Evolutionary conservation across 352 stramenopile species (phyloP).

Genomic region (Phytophthora sansomeana): DNA sequence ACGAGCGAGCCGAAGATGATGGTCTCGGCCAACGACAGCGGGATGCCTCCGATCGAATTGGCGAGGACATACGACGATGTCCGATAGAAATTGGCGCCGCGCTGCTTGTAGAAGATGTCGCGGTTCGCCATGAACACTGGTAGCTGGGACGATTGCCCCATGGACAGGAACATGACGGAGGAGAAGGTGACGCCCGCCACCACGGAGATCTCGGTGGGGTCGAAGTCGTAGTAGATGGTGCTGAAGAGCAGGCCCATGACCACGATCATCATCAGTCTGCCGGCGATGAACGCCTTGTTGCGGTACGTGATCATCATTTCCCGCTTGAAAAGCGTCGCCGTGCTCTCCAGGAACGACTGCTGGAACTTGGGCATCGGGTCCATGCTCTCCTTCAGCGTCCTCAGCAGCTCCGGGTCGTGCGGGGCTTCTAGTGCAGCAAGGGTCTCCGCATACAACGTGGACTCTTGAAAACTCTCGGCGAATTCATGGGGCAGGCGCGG

Average conservation of each 20-base stretch:
- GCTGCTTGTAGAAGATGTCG: slow-evolving; percentile 86
- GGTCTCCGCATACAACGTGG: slow-evolving; percentile 37
- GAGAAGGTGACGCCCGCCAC: slow-evolving; percentile 79
- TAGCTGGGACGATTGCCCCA: slow-evolving; percentile 58
- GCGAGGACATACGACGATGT: slow-evolving; percentile 70
- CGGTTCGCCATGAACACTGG: slow-evolving; percentile 30
- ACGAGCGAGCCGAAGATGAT: slow-evolving; percentile 81
- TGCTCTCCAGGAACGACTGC: slow-evolving; percentile 44
- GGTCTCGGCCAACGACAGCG: slow-evolving; percentile 47
- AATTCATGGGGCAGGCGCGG: slow-evolving; percentile 22
- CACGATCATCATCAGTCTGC: slow-evolving; percentile 44
- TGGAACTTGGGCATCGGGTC: slow-evolving; percentile 39
- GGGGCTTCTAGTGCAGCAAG: slow-evolving; percentile 38
- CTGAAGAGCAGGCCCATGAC: slow-evolving; percentile 55
- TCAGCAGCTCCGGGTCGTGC: slow-evolving; percentile 22
- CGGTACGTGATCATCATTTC: slow-evolving; percentile 68
- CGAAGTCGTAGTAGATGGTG: slow-evolving; percentile 54
- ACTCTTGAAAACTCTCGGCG: slow-evolving; percentile 42
- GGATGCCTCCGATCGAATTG: slow-evolving; percentile 35
- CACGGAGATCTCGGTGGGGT: slow-evolving; percentile 42
- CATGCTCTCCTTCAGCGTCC: slow-evolving; percentile 24
- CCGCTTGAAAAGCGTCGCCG: slow-evolving; percentile 42
- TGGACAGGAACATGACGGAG: slow-evolving; percentile 75
- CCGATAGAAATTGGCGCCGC: slow-evolving; percentile 69
- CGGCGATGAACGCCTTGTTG: slow-evolving; percentile 53